Evolutionary conservation across 2,329 filamentous ascomycete genomes (phyloP), one percentile per base, ranked within the genome.

Genomic region (Claviceps arundinis): DNA sequence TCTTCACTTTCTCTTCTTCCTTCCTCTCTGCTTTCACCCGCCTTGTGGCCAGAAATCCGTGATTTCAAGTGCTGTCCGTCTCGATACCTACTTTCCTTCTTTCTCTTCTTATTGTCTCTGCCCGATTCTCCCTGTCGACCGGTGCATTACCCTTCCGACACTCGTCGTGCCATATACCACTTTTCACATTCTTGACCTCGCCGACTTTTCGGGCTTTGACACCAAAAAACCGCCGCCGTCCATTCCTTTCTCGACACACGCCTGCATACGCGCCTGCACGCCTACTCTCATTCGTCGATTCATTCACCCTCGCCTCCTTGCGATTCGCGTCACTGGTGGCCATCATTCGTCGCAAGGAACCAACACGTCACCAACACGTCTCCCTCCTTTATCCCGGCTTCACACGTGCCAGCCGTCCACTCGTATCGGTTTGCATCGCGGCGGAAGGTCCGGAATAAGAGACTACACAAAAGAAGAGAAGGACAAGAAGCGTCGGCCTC

Each of bases 151-250:
- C 9, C 8, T 49, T 37, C 34, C 11, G 34, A 44, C 46, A 43
- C 14, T 52, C 8, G 37, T 24, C n/a, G 44, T 46, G 34, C 26
- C 44, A 37, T 17, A 34, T 40, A 52, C 50, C 44, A 34, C 44
- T 34, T 50, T 52, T 52, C 34, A 50, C 51, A 50, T 53, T 53
- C 43, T 53, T 47, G 43, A 38, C 48, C 48, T 53, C 37, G 48
- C 17, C 24, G 43, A 41, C 48, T 47, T 17, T 22, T 30, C 24
- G 43, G 37, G 47, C 34, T 34, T 34, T 34, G 9, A 11, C 34
- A 14, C 43, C 38, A 38, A 24, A n/a, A 19, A 30, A 14, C 16
- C 26, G 37, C 26, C 26, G 47, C 42, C 13, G 48, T 52, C 37
- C 47, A 52, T 54, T 52, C 50, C 50, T 30, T 52, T 52, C 24